These are phyloP conservation scores for Arthroderma sp. DNA, from an alignment of 2,329 filamentous ascomycete genomes.

Conservation along the genomic window DNA sequence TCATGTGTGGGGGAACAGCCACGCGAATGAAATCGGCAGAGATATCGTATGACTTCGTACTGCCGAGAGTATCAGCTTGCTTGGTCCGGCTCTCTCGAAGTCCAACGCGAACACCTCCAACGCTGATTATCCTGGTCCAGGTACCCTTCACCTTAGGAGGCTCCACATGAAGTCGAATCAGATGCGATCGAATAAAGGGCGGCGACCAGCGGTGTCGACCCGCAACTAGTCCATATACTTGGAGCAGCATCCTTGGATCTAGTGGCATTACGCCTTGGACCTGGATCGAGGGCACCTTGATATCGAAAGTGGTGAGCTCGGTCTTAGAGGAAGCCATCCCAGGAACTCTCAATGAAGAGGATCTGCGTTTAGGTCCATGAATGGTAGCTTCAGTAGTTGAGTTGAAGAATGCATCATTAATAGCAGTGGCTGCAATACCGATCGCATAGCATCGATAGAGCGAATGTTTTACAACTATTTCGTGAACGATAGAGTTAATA, in stretches of 20 bases:
- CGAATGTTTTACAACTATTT: slow-evolving; percentile 75
- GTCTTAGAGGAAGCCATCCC: slow-evolving; percentile 18
- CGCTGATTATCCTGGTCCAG: slow-evolving; percentile 76
- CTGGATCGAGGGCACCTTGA: slow-evolving; percentile 71
- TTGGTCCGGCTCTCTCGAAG: slow-evolving; percentile 65
- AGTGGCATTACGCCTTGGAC: slow-evolving; percentile 78
- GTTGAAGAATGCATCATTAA: slow-evolving; percentile 52
- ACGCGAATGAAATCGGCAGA: slow-evolving; percentile 74
- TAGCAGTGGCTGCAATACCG: slow-evolving; percentile 64
- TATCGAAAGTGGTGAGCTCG: slow-evolving; percentile 70
- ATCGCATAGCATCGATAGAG: slow-evolving; percentile 86
- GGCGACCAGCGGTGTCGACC: slow-evolving; percentile 79
- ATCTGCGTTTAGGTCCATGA: neutral
- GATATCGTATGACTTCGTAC: slow-evolving; percentile 75
- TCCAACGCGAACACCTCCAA: slow-evolving; percentile 71
- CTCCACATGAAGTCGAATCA: slow-evolving; percentile 76
- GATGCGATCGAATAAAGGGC: slow-evolving; percentile 64
- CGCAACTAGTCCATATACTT: slow-evolving; percentile 69
- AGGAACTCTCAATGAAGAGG: neutral
- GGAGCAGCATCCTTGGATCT: slow-evolving; percentile 84
- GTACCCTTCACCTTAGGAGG: slow-evolving; percentile 69
- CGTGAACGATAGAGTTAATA: slow-evolving; percentile 67
- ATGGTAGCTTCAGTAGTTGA: neutral
- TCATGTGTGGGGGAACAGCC: slow-evolving; percentile 80
- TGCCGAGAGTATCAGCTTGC: slow-evolving; percentile 46